These are phyloP conservation scores for Metschnikowia gruessii DNA, from an alignment of 805 yeast species.

Conservation along the genomic window DNA sequence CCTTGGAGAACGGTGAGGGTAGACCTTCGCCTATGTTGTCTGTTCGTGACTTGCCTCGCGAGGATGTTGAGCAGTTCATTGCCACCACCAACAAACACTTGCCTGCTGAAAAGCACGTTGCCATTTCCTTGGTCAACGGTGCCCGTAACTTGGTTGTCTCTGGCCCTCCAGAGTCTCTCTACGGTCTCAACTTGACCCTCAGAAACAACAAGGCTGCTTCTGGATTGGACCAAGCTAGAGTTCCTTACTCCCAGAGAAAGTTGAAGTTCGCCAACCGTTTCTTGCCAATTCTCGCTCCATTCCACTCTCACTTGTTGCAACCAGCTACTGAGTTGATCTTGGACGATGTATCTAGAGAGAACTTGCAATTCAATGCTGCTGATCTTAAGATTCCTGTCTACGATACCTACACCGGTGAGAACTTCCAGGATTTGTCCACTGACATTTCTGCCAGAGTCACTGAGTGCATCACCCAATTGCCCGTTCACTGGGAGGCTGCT, in stretches of 20 bases:
- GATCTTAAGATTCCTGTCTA: slow-evolving; percentile 80
- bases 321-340: slow-evolving; percentile 67
- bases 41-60: slow-evolving; percentile 78
- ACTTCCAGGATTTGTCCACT: slow-evolving; percentile 49
- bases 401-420: slow-evolving; percentile 84
- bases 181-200: slow-evolving; percentile 88
- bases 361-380: slow-evolving; percentile 52
- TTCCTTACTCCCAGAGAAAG: slow-evolving; percentile 92
- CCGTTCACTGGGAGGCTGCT: slow-evolving; percentile 94
- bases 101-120: slow-evolving; percentile 87
- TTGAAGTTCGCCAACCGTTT: slow-evolving; percentile 90
- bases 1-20: slow-evolving; percentile 93
- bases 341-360: slow-evolving; percentile 54
- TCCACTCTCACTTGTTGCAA: slow-evolving; percentile 85
- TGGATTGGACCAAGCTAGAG: slow-evolving; percentile 92
- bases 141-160: slow-evolving; percentile 92
- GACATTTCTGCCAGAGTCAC: slow-evolving; percentile 67
- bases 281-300: slow-evolving; percentile 93
- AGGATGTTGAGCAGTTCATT: slow-evolving; percentile 75
- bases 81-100: slow-evolving; percentile 88
- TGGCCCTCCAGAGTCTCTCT: slow-evolving; percentile 97
- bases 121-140: slow-evolving; percentile 89
- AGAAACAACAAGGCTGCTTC: slow-evolving; percentile 93
- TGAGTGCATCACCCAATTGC: slow-evolving; percentile 79
- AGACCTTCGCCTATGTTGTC: slow-evolving; percentile 97